These are phyloP conservation scores for Rhizoclosmatium globosum DNA, from an alignment of 192 early-diverging fungal species.

Conservation along the genomic window DNA sequence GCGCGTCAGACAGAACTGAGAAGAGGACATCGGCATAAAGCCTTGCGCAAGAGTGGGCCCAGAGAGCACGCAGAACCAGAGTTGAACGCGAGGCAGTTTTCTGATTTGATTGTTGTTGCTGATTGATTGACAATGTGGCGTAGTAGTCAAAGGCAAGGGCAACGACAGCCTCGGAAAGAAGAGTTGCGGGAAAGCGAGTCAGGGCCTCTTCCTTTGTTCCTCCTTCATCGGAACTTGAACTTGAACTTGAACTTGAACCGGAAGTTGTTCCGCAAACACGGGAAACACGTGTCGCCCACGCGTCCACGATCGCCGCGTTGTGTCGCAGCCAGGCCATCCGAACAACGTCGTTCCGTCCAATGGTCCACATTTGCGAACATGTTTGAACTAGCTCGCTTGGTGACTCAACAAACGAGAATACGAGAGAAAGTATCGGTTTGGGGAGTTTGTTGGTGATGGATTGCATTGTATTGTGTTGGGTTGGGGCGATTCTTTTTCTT, in stretches of 20 bases:
- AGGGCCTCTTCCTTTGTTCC: no score
- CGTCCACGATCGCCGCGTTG: background rate
- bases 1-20: background rate
- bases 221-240: background rate
- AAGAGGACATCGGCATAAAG: background rate
- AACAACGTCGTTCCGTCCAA: background rate
- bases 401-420: conserved; percentile 1
- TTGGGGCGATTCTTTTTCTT: background rate
- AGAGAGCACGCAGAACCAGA: background rate
- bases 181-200: background rate
- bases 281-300: background rate
- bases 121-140: background rate
- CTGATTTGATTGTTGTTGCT: background rate
- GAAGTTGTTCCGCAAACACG: background rate
- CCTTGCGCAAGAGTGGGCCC: background rate
- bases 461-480: background rate
- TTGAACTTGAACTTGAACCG: background rate
- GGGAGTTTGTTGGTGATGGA: background rate
- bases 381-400: background rate
- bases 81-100: background rate
- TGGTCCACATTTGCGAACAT: background rate
- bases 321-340: background rate
- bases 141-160: background rate
- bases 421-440: background rate
- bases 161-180: background rate